Evolutionary conservation across 805 yeast genomes (phyloP).

Genomic region (Groenewaldozyma salmanticensis): DNA sequence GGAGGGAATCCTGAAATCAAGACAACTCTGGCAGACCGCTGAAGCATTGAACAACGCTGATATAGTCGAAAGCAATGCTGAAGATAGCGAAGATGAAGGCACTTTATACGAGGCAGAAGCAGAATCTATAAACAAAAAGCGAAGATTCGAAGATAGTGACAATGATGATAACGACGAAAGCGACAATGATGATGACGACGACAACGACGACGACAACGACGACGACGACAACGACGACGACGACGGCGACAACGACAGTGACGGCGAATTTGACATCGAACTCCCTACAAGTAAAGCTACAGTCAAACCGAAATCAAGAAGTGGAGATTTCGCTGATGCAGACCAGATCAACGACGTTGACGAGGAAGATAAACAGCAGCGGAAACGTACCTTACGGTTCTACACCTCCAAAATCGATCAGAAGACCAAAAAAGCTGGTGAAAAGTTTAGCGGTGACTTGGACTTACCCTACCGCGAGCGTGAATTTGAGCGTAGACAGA

Average conservation of each 20-base stretch:
- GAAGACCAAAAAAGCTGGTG: slow-evolving; percentile 47
- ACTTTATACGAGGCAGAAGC: slow-evolving; percentile 19
- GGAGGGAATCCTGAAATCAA: slow-evolving; percentile 71
- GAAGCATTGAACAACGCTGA: slow-evolving; percentile 35
- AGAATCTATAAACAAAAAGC: slow-evolving; percentile 27
- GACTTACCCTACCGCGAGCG: slow-evolving; percentile 91
- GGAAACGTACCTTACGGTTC: slow-evolving; percentile 79
- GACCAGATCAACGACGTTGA: slow-evolving; percentile 70
- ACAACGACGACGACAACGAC: slow-evolving; percentile 4
- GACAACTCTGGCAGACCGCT: slow-evolving; percentile 89
- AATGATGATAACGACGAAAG: slow-evolving; percentile 59
- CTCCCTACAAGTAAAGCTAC: slow-evolving; percentile 6
- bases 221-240: slow-evolving; percentile 22
- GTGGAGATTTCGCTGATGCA: slow-evolving; percentile 52
- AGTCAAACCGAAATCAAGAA: slow-evolving; percentile 30
- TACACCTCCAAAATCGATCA: slow-evolving; percentile 96
- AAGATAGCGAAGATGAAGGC: slow-evolving; percentile 14
- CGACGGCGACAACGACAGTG: slow-evolving; percentile 19
- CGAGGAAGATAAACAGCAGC: slow-evolving; percentile 70
- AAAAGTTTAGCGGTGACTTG: slow-evolving; percentile 57
- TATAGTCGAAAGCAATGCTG: slow-evolving; percentile 19
- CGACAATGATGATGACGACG: slow-evolving; percentile 50
- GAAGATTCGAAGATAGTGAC: slow-evolving; percentile 14
- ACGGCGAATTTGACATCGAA: slow-evolving; percentile 11
- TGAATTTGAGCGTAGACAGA: slow-evolving; percentile 78